Evolutionary conservation across 106 monocot species (phyloP).

Genomic region (Allium cepa): DNA sequence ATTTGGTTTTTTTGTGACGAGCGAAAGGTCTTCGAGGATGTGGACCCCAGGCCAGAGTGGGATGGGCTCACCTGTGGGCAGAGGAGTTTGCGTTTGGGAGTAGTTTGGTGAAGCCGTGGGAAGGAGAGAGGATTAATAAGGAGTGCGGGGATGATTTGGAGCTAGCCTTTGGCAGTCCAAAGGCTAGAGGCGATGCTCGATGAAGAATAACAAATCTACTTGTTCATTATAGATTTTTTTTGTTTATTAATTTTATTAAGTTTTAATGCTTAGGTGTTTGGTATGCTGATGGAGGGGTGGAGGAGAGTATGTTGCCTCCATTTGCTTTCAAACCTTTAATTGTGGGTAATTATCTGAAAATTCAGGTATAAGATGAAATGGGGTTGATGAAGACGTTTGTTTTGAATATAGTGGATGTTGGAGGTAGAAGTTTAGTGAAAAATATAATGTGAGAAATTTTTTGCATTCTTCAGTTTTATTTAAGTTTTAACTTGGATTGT

Average conservation of each 20-base stretch:
- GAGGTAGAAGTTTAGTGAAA: neutral
- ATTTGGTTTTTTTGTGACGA: conserved; percentile 22
- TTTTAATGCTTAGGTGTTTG: neutral
- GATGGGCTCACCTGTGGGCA: conserved; percentile 31
- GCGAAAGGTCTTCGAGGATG: conserved; percentile 30
- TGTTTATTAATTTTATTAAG: neutral
- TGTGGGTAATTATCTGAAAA: neutral
- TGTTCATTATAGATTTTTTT: neutral
- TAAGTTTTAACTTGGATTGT: neutral
- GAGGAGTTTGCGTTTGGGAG: conserved; percentile 52
- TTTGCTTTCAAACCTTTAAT: neutral
- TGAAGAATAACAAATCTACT: neutral
- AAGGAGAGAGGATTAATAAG: conserved; percentile 68
- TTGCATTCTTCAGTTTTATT: neutral
- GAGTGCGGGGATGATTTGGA: conserved; percentile 38
- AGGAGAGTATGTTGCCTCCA: neutral
- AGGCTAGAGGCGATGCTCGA: conserved; percentile 29
- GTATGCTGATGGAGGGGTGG: neutral
- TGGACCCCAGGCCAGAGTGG: conserved; percentile 43
- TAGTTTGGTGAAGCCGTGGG: conserved; percentile 69
- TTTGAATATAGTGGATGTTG: neutral
- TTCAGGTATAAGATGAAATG: neutral
- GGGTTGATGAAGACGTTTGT: neutral
- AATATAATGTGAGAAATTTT: neutral
- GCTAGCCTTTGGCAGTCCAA: conserved; percentile 55